Evolutionary conservation across 164 flowering plant species (phyloP).

Genomic region (Nymphaea thermarum): DNA sequence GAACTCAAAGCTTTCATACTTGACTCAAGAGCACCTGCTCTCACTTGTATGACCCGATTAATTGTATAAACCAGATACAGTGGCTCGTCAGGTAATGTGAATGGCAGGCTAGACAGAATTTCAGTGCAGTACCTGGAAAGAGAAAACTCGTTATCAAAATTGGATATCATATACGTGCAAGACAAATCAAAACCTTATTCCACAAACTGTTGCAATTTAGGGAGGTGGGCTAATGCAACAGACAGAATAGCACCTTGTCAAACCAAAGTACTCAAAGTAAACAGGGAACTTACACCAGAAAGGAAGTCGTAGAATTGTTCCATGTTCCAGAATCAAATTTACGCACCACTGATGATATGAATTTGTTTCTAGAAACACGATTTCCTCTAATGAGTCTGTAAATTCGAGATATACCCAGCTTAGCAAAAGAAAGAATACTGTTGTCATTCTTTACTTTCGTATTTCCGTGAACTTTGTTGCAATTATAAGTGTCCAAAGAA

Average conservation of each 20-base stretch:
- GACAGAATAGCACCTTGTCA: too few species aligned
- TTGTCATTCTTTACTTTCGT: constrained; percentile 50
- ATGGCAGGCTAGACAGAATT: constrained; percentile 78
- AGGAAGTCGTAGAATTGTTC: constrained; percentile 39
- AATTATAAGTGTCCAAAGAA: constrained; percentile 22
- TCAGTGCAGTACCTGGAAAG: constrained; percentile 85
- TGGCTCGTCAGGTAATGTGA: constrained; percentile 85
- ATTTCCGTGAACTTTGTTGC: constrained; percentile 31
- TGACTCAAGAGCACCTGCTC: constrained; percentile 78
- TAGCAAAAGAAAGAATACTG: constrained; percentile 43
- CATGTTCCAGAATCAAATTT: constrained; percentile 69
- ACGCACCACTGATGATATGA: constrained; percentile 85
- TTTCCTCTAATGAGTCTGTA: constrained; percentile 92
- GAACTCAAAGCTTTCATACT: constrained; percentile 57
- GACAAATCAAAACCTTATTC: background rate
- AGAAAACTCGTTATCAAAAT: background rate
- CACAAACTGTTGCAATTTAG: background rate
- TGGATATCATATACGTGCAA: constrained; percentile 2
- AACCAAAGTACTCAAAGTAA: background rate
- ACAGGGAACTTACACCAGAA: constrained; percentile 54
- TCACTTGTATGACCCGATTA: constrained; percentile 88
- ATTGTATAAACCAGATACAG: constrained; percentile 77
- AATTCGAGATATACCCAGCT: constrained; percentile 82
- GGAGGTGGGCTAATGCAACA: too few species aligned
- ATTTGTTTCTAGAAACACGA: constrained; percentile 83